Evolutionary conservation across 192 early-diverging fungal species (phyloP).

Genomic region (Haplosporangium gracile): DNA sequence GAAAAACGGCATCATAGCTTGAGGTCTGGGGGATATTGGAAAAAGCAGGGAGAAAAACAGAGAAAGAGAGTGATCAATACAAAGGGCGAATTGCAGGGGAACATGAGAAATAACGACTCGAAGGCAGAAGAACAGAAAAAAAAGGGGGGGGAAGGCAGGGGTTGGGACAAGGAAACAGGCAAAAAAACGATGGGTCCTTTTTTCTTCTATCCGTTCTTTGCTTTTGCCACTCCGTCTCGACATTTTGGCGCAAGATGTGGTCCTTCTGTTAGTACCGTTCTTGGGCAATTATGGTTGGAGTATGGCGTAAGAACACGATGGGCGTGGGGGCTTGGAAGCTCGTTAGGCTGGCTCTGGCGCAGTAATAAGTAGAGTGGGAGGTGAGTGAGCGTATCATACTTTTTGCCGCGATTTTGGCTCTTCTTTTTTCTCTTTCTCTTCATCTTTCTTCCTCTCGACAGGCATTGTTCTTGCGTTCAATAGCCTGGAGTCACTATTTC

Average conservation of each 20-base stretch:
- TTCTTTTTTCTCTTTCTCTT: neutral
- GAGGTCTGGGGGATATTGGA: neutral
- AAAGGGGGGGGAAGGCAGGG: neutral
- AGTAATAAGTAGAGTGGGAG: neutral
- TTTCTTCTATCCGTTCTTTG: neutral
- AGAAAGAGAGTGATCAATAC: neutral
- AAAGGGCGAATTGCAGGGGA: too few species aligned
- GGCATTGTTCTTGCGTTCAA: neutral
- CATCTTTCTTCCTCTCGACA: neutral
- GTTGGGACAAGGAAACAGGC: slow-evolving; percentile 3
- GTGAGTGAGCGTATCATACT: neutral
- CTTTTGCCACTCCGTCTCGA: neutral
- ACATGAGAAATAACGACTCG: too few species aligned
- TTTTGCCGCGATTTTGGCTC: neutral
- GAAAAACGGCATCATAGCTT: neutral
- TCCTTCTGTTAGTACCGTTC: too few species aligned
- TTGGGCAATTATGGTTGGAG: neutral
- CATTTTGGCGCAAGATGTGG: too few species aligned
- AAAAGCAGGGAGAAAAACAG: neutral
- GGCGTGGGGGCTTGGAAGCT: neutral
- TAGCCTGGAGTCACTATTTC: too few species aligned
- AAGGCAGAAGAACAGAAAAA: neutral
- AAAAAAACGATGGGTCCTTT: neutral
- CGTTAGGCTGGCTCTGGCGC: neutral
- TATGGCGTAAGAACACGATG: neutral